Percentiles rank a stretch among this genome's conserved stretches.
Evolutionary conservation across 2,329 filamentous ascomycete genomes (phyloP).

Genomic region (Penicillium sp.): DNA sequence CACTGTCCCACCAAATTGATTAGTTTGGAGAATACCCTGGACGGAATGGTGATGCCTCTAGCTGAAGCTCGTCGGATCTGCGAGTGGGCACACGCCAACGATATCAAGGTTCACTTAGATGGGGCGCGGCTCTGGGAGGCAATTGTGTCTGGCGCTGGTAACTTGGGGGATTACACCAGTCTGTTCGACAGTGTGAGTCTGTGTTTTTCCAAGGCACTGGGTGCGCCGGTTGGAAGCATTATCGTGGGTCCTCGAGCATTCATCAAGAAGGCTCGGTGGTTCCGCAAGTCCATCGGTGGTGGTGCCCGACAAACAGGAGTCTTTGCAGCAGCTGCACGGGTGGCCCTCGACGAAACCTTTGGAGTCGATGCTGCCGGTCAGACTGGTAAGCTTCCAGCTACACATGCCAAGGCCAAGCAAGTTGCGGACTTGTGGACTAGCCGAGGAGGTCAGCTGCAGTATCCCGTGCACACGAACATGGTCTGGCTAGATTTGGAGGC

Average conservation of each 20-base stretch:
- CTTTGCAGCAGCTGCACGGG: slow-evolving; percentile 66
- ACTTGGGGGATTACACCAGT: slow-evolving; percentile 59
- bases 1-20: slow-evolving; percentile 74
- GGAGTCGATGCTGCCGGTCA: slow-evolving; percentile 52
- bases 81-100: slow-evolving; percentile 59
- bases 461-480: slow-evolving; percentile 86
- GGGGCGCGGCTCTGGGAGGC: slow-evolving; percentile 80
- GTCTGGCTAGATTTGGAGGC: slow-evolving; percentile 71
- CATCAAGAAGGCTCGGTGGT: slow-evolving; percentile 64
- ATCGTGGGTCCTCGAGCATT: slow-evolving; percentile 56
- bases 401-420: slow-evolving; percentile 58
- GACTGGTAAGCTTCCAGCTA: slow-evolving; percentile 55
- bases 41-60: slow-evolving; percentile 72
- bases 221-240: slow-evolving; percentile 73
- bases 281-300: slow-evolving; percentile 74
- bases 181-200: slow-evolving; percentile 69
- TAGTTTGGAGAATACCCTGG: slow-evolving; percentile 77
- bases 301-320: slow-evolving; percentile 72
- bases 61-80: slow-evolving; percentile 63
- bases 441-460: slow-evolving; percentile 61
- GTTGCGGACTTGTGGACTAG: slow-evolving; percentile 62
- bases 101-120: slow-evolving; percentile 68
- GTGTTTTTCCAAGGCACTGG: slow-evolving; percentile 77
- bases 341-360: slow-evolving; percentile 76
- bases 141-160: slow-evolving; percentile 62